phyloP scores from a whole-genome alignment of 306 rosid species.

The Purshia tridentata region DNA sequence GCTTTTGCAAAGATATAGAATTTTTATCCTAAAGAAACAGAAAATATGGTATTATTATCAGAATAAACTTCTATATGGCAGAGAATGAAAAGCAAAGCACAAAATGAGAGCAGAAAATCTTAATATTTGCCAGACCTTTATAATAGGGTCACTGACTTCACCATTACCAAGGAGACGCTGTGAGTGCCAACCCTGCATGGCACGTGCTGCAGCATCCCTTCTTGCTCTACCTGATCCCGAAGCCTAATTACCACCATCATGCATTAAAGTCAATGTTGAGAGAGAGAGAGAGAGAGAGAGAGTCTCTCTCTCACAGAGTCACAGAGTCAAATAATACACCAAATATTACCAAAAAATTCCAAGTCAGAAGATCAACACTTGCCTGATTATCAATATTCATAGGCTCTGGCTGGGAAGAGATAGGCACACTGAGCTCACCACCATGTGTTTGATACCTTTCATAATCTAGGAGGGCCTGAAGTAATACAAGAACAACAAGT shows the following conservation, averaged over 20 bases:
- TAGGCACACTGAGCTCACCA: conserved; percentile 67
- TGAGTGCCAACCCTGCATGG: conserved; percentile 99
- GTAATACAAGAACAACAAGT: conserved; percentile 19
- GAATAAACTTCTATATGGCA: conserved; percentile 1
- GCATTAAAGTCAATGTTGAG: conserved; percentile 6
- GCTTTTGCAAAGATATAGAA: conserved; percentile 66
- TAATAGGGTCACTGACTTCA: conserved; percentile 94
- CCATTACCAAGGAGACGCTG: conserved; percentile 93
- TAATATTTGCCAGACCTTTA: conserved; percentile 61
- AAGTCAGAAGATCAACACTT: conserved; percentile 9
- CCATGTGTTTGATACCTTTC: conserved; percentile 82
- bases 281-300: neutral
- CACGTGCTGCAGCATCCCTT: conserved; percentile 97
- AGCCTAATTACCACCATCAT: conserved; percentile 46
- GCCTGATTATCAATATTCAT: conserved; percentile 75
- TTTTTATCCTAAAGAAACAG: conserved; percentile 68
- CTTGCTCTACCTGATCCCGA: conserved; percentile 90
- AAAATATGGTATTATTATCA: conserved; percentile 24
- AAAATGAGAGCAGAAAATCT: conserved; percentile 21
- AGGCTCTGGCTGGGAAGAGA: conserved; percentile 72
- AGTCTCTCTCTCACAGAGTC: no score
- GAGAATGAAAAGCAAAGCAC: conserved; percentile 4
- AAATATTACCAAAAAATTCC: neutral
- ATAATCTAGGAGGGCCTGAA: conserved; percentile 95
- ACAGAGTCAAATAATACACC: neutral